Percentiles rank a stretch among this genome's conserved stretches.
These are phyloP conservation scores for Mycena alexandri DNA, from an alignment of 768 basidiomycete species.

Conservation along the genomic window DNA sequence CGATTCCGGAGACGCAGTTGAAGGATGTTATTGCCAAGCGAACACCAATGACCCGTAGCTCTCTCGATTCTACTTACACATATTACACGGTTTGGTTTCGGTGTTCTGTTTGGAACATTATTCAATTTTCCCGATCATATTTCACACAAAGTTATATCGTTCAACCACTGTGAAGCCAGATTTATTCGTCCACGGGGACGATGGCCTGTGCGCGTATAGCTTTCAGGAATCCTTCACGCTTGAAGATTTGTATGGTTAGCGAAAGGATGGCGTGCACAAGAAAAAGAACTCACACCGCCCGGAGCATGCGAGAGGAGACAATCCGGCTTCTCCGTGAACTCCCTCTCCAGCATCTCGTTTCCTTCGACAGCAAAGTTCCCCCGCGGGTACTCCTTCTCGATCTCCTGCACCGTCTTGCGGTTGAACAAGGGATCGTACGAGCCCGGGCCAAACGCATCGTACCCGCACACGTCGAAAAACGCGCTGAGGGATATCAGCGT, in stretches of 20 bases:
- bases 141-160: too few species aligned
- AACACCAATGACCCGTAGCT: too few species aligned
- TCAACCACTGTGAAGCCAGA: too few species aligned
- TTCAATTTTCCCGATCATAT: too few species aligned
- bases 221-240: conserved; percentile 14
- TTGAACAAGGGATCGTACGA: conserved; percentile 29
- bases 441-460: conserved; percentile 28
- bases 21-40: conserved; percentile 50
- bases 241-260: background rate
- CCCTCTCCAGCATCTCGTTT: conserved; percentile 19
- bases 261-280: background rate
- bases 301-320: conserved; percentile 33
- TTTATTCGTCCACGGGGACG: conserved; percentile 18
- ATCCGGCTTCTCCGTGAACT: conserved; percentile 33
- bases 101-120: too few species aligned
- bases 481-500: conserved; percentile 23
- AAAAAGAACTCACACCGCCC: conserved; percentile 16
- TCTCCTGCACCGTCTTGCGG: conserved; percentile 36
- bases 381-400: conserved; percentile 28
- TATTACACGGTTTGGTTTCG: too few species aligned
- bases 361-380: conserved; percentile 22
- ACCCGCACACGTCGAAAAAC: conserved; percentile 22
- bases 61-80: too few species aligned
- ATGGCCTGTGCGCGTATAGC: background rate
- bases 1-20: conserved; percentile 68